Evolutionary conservation across 2,329 filamentous ascomycete genomes (phyloP), one percentile per base, ranked within the genome.

Genomic region (Dissoconium aciculare): DNA sequence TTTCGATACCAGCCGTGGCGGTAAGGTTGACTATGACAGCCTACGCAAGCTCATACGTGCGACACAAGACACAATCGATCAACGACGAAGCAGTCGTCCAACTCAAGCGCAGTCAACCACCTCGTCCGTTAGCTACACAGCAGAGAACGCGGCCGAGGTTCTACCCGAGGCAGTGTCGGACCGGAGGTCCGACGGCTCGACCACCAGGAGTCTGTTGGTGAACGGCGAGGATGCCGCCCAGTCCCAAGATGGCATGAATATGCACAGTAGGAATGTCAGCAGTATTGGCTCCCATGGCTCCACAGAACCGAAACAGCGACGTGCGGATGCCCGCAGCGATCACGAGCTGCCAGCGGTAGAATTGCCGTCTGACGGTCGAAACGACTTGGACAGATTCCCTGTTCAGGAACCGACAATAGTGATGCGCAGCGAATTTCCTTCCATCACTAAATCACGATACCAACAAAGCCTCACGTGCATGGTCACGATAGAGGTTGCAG

Each of bases 301-400:
- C n/a, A n/a, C n/a, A n/a, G n/a, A n/a, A n/a, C n/a, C n/a, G n/a
- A n/a, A n/a, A n/a, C n/a, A n/a, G n/a, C n/a, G n/a, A n/a, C n/a
- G n/a, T n/a, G n/a, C n/a, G n/a, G n/a, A n/a, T n/a, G n/a, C n/a
- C n/a, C n/a, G n/a, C n/a, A n/a, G n/a, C n/a, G n/a, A n/a, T n/a
- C n/a, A n/a, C n/a, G 89, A 95, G 50, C 72, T 93, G 11, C 87
- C 95, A 54, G 84, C 85, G 3, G 93, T 94, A 82, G 87, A 94
- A 55, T 82, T 81, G 0, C 78, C 75, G 17, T 66, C 91, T 11
- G 70, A 71, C 40, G 84, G 74, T 55, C 79, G 83, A 4, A 74
- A 78, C 21, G 59, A 67, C 4, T 67, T 62, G 30, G 52, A 78
- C 12, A 80, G 78, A 46, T 93, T 92, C 44, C 83, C 84, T 0